A percentile compares a stretch with the other conserved stretches of the same genome.
These are phyloP conservation scores for Globomyces pollinis-pini DNA, from an alignment of 192 early-diverging fungal genomes.

Conservation along the genomic window DNA sequence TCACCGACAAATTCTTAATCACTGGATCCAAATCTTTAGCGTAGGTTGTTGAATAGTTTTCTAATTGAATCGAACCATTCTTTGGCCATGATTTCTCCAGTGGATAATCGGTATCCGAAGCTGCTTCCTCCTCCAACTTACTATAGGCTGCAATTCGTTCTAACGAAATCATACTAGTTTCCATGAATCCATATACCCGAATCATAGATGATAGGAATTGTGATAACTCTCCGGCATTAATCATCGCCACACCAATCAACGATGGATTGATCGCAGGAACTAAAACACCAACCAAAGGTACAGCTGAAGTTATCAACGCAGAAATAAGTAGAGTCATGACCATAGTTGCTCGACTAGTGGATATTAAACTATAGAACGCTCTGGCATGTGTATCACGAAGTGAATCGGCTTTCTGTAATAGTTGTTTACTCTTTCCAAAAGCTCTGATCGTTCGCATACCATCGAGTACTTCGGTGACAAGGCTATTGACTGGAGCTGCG, in stretches of 20 bases:
- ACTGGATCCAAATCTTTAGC: constrained; percentile 59
- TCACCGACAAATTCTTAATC: constrained; percentile 16
- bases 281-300: constrained; percentile 12
- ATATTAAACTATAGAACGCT: too few species aligned
- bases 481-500: too few species aligned
- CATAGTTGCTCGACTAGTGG: too few species aligned
- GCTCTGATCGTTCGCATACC: too few species aligned
- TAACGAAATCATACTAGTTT: constrained; percentile 61
- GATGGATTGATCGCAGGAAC: too few species aligned
- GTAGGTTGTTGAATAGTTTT: constrained; percentile 66
- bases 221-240: neutral
- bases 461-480: too few species aligned
- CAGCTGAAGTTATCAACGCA: constrained; percentile 11
- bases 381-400: too few species aligned
- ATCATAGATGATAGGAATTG: neutral
- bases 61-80: constrained; percentile 60
- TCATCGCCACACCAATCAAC: neutral
- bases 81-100: constrained; percentile 44
- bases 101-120: constrained; percentile 36
- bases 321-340: too few species aligned
- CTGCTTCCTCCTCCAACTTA: constrained; percentile 69
- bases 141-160: constrained; percentile 84
- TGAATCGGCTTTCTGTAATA: too few species aligned
- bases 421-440: too few species aligned
- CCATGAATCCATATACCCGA: constrained; percentile 7